Evolutionary conservation across 768 basidiomycete species (phyloP).

Genomic region (Suillus brevipes): DNA sequence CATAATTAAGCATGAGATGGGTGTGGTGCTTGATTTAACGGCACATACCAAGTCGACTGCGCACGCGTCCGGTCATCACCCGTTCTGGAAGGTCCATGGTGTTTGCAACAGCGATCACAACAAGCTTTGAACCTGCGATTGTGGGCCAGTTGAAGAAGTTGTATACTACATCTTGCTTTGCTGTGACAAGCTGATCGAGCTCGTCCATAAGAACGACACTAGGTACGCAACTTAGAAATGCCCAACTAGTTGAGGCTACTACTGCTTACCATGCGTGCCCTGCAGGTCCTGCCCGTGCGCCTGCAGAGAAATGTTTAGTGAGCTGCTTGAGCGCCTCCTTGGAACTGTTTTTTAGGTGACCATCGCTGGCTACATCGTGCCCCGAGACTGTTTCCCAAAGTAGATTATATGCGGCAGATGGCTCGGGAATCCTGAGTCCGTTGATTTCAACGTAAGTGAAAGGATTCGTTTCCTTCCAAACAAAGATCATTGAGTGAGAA

Average conservation of each 20-base stretch:
- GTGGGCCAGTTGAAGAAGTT: constrained; percentile 99
- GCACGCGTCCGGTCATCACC: constrained; percentile 87
- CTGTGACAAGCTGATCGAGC: constrained; percentile 92
- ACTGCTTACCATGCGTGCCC: constrained; percentile 81
- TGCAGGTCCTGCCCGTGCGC: constrained; percentile 66
- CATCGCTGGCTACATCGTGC: constrained; percentile 61
- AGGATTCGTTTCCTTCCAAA: constrained; percentile 78
- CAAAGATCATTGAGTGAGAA: neutral
- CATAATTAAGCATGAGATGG: neutral
- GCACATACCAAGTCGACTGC: constrained; percentile 80
- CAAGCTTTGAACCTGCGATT: constrained; percentile 78
- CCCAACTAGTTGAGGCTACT: neutral
- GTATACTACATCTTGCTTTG: constrained; percentile 97
- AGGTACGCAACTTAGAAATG: constrained; percentile 7
- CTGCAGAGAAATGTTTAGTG: constrained; percentile 72
- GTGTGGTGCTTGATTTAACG: neutral
- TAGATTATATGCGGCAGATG: constrained; percentile 86
- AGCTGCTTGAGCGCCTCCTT: constrained; percentile 85
- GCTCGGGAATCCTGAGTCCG: constrained; percentile 90
- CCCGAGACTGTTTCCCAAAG: constrained; percentile 94
- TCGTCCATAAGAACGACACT: constrained; percentile 99
- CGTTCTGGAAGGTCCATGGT: constrained; percentile 98
- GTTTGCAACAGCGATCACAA: constrained; percentile 96
- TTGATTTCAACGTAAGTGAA: constrained; percentile 99
- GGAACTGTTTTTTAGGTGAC: constrained; percentile 63